Percentiles rank a stretch among this genome's conserved stretches.
phyloP scores from a whole-genome alignment of 768 basidiomycete genomes.

The Calocera cornea region DNA sequence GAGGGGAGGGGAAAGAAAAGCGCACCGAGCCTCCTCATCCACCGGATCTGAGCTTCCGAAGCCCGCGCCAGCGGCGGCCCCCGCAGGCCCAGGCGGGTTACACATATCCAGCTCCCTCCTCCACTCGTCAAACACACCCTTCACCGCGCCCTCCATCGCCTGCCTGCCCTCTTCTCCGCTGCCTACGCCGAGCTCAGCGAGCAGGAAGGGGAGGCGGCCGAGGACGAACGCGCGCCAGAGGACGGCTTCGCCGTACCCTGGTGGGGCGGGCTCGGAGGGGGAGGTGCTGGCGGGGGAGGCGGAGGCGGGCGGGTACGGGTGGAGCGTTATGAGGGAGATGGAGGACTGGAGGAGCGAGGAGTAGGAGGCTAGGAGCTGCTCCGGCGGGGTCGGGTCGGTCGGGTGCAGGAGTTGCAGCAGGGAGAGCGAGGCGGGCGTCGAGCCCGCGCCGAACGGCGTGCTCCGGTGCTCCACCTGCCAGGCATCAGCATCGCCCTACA shows the following conservation, averaged over 20 bases:
- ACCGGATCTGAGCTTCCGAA: neutral
- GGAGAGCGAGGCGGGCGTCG: neutral
- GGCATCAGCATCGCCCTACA: neutral
- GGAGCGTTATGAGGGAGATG: neutral
- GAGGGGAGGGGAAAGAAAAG: neutral
- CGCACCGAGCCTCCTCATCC: conserved; percentile 2
- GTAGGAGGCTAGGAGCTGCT: neutral
- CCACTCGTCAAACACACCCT: no score
- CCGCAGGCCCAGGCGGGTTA: neutral
- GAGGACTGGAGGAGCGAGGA: neutral
- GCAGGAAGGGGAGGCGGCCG: neutral
- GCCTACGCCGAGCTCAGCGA: neutral
- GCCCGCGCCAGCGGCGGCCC: neutral
- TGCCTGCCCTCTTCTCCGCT: no score
- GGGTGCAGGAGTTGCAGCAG: neutral
- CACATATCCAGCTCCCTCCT: neutral
- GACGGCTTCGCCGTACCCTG: neutral
- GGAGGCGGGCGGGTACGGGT: neutral
- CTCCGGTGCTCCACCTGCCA: neutral
- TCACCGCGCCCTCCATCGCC: neutral
- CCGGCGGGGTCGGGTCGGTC: neutral
- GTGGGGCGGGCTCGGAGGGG: no score
- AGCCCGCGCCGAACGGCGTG: neutral
- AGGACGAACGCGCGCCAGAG: neutral
- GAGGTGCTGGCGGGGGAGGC: no score